Evolutionary conservation across 1,284 basidiomycete species (phyloP).

Genomic region (Cutaneotrichosporon mucoides): DNA sequence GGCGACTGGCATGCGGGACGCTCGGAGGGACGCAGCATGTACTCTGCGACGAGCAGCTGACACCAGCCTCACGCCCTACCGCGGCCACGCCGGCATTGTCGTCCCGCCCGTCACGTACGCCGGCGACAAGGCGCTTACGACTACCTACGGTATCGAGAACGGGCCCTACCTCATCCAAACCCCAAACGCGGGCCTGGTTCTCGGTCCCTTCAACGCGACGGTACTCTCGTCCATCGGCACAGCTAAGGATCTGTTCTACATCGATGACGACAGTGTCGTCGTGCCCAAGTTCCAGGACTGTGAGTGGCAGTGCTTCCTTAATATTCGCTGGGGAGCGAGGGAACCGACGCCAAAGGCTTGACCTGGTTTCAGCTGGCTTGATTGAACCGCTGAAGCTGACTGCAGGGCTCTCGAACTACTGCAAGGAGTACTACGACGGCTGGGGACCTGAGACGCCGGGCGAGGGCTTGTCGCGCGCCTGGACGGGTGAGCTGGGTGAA

Average conservation of each 20-base stretch:
- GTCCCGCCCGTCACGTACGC: constrained; percentile 24
- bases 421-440: constrained; percentile 19
- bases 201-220: constrained; percentile 17
- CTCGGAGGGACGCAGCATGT: too few species aligned
- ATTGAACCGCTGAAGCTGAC: not conserved
- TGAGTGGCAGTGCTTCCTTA: not conserved
- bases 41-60: not conserved
- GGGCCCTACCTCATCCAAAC: constrained; percentile 32
- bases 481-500: constrained; percentile 12
- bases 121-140: constrained; percentile 11
- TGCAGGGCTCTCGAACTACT: constrained; percentile 12
- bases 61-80: constrained; percentile 24
- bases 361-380: too few species aligned
- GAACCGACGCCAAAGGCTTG: too few species aligned
- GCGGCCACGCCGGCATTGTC: constrained; percentile 27
- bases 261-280: constrained; percentile 18
- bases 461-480: constrained; percentile 28
- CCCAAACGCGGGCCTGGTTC: constrained; percentile 22
- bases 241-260: constrained; percentile 8
- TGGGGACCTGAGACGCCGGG: constrained; percentile 26
- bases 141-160: constrained; percentile 24
- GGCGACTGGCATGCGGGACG: too few species aligned
- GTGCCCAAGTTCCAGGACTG: constrained; percentile 9
- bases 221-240: not conserved
- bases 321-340: too few species aligned